A percentile compares a stretch with the other conserved stretches of the same genome.
Evolutionary conservation across 2,329 filamentous ascomycete genomes (phyloP).

Genomic region (Alternaria atra): DNA sequence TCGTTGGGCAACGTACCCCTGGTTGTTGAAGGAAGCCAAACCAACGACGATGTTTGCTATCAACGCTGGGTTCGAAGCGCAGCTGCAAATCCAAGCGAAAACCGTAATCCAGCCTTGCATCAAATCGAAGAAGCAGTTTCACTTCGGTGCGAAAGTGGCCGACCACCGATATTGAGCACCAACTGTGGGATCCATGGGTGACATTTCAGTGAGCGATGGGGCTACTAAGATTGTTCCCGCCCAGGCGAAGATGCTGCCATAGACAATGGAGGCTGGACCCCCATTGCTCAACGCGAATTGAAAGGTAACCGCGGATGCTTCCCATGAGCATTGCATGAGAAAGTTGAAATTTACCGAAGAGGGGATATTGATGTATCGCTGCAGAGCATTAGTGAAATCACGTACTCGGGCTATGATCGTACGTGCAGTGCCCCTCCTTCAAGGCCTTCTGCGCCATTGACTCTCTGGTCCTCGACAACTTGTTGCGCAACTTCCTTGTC

Average conservation of each 20-base stretch:
- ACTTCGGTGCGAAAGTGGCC: constrained; percentile 33
- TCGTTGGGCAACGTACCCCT: constrained; percentile 43
- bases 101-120: constrained; percentile 52
- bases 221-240: constrained; percentile 42
- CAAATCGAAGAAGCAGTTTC: constrained; percentile 34
- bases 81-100: constrained; percentile 50
- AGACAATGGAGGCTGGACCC: constrained; percentile 39
- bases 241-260: constrained; percentile 37
- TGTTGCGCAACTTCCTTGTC: constrained; percentile 19
- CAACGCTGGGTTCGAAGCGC: constrained; percentile 36
- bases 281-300: constrained; percentile 39
- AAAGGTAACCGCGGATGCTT: constrained; percentile 37
- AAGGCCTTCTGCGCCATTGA: constrained; percentile 17
- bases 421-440: constrained; percentile 14
- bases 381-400: constrained; percentile 1
- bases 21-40: constrained; percentile 45
- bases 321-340: constrained; percentile 37
- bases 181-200: constrained; percentile 42
- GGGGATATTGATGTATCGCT: constrained; percentile 38
- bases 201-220: constrained; percentile 41
- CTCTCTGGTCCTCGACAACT: constrained; percentile 23
- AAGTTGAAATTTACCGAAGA: constrained; percentile 37
- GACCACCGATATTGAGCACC: constrained; percentile 45
- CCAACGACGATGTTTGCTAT: constrained; percentile 33
- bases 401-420: not conserved